Percentiles rank a stretch among this genome's conserved stretches.
These are phyloP conservation scores for Adansonia digitata DNA, from an alignment of 345 rosid genomes.

Conservation along the genomic window DNA sequence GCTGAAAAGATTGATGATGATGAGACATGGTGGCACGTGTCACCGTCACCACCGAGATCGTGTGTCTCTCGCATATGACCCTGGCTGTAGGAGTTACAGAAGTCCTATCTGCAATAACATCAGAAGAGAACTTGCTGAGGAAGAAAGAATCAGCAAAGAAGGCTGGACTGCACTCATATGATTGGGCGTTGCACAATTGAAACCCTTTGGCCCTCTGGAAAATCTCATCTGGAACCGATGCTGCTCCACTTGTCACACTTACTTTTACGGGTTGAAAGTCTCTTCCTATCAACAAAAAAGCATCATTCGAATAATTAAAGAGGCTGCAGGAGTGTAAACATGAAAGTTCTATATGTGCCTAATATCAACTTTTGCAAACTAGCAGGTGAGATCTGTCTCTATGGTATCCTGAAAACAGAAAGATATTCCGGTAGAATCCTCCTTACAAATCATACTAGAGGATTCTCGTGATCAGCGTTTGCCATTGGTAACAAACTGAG, in stretches of 20 bases:
- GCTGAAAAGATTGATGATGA: constrained; percentile 61
- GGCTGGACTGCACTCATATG: constrained; percentile 82
- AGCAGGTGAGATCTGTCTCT: background rate
- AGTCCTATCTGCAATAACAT: constrained; percentile 73
- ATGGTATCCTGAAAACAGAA: too few relatives aligned
- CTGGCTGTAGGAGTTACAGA: constrained; percentile 59
- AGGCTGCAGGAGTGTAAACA: background rate
- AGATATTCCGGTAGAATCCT: background rate
- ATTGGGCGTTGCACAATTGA: constrained; percentile 79
- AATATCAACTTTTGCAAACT: background rate
- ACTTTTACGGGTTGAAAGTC: constrained; percentile 76
- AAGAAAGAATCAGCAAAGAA: constrained; percentile 88
- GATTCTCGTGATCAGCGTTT: background rate
- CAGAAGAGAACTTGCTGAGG: constrained; percentile 83
- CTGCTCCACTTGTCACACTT: constrained; percentile 81
- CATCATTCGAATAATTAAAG: background rate
- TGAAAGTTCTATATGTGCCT: background rate
- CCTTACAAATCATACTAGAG: background rate
- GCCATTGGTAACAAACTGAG: background rate
- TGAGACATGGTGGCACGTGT: constrained; percentile 81
- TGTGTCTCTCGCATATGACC: constrained; percentile 86
- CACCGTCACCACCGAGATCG: constrained; percentile 82
- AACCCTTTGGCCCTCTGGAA: constrained; percentile 89
- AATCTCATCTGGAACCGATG: constrained; percentile 86
- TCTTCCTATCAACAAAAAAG: constrained; percentile 48